These are phyloP conservation scores for Trichophyton simii DNA, from an alignment of 2,329 filamentous ascomycete genomes.

Conservation along the genomic window DNA sequence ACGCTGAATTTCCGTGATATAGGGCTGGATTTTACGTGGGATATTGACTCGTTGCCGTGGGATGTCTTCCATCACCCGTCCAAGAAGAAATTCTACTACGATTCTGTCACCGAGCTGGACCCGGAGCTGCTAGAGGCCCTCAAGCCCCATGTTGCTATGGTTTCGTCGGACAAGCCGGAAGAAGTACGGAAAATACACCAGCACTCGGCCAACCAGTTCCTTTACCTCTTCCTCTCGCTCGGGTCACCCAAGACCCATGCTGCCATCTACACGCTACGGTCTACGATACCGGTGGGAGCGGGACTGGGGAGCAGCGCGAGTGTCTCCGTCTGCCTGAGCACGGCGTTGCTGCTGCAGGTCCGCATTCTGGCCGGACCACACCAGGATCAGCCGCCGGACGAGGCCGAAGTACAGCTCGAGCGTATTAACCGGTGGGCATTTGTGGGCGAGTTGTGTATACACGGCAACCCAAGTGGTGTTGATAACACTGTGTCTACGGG, in stretches of 20 bases:
- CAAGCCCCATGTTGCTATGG: conserved; percentile 59
- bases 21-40: conserved; percentile 79
- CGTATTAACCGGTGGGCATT: conserved; percentile 97
- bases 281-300: conserved; percentile 74
- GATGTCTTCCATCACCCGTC: conserved; percentile 60
- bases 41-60: conserved; percentile 88
- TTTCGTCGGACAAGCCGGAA: conserved; percentile 55
- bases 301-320: conserved; percentile 81
- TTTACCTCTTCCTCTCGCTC: conserved; percentile 75
- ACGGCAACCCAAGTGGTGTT: conserved; percentile 90
- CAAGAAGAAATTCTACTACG: conserved; percentile 94
- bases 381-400: conserved; percentile 74
- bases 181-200: conserved; percentile 73
- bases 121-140: conserved; percentile 68
- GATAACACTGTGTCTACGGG: conserved; percentile 93
- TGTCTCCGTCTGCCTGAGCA: conserved; percentile 67
- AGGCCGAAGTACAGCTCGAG: conserved; percentile 82
- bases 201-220: conserved; percentile 66
- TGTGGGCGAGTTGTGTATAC: conserved; percentile 92
- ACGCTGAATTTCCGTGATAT: conserved; percentile 86
- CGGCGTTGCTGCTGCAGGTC: conserved; percentile 69
- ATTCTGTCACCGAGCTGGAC: conserved; percentile 72
- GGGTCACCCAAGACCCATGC: conserved; percentile 60
- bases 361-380: conserved; percentile 82
- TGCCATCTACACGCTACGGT: conserved; percentile 70